phyloP scores from a whole-genome alignment of 1,284 basidiomycete species.

The Apiotrichum gamsii region DNA sequence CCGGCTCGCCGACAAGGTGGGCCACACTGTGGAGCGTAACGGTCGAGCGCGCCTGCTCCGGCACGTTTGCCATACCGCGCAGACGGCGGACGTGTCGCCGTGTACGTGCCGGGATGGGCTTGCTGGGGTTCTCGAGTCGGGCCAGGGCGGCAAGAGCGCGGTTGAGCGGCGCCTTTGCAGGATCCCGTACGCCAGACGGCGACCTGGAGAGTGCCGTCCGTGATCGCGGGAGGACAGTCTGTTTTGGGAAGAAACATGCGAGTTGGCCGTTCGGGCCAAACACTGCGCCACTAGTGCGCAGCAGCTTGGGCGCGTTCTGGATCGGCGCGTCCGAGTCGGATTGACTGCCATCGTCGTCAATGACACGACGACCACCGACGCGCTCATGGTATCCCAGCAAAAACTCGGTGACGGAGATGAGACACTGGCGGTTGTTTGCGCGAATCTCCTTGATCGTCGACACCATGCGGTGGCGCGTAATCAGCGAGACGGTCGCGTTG shows the following conservation, averaged over 20 bases:
- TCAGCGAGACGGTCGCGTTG: slow-evolving; percentile 69
- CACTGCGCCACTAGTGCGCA: slow-evolving; percentile 46
- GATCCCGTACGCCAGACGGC: slow-evolving; percentile 25
- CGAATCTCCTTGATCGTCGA: slow-evolving; percentile 66
- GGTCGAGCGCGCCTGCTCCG: slow-evolving; percentile 39
- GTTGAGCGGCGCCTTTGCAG: slow-evolving; percentile 24
- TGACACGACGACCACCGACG: slow-evolving; percentile 29
- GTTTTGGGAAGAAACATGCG: slow-evolving; percentile 71
- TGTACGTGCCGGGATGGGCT: slow-evolving; percentile 12
- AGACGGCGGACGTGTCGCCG: slow-evolving; percentile 11
- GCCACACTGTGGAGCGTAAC: slow-evolving; percentile 63
- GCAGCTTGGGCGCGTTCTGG: slow-evolving; percentile 39
- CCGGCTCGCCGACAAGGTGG: slow-evolving; percentile 53
- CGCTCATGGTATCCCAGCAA: slow-evolving; percentile 56
- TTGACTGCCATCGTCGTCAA: slow-evolving; percentile 42
- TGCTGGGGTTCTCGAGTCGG: slow-evolving; percentile 32
- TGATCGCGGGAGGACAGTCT: slow-evolving; percentile 34
- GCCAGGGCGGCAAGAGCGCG: slow-evolving; percentile 41
- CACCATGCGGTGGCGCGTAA: slow-evolving; percentile 67
- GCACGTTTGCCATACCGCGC: slow-evolving; percentile 10
- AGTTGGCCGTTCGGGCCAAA: slow-evolving; percentile 84
- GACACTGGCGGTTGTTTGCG: slow-evolving; percentile 63
- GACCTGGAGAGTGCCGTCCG: slow-evolving; percentile 35
- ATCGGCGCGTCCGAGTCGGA: slow-evolving; percentile 34
- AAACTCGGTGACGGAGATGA: slow-evolving; percentile 74